These are phyloP conservation scores for Colletotrichum melonis DNA, from an alignment of 2,329 filamentous ascomycete genomes.

Conservation along the genomic window DNA sequence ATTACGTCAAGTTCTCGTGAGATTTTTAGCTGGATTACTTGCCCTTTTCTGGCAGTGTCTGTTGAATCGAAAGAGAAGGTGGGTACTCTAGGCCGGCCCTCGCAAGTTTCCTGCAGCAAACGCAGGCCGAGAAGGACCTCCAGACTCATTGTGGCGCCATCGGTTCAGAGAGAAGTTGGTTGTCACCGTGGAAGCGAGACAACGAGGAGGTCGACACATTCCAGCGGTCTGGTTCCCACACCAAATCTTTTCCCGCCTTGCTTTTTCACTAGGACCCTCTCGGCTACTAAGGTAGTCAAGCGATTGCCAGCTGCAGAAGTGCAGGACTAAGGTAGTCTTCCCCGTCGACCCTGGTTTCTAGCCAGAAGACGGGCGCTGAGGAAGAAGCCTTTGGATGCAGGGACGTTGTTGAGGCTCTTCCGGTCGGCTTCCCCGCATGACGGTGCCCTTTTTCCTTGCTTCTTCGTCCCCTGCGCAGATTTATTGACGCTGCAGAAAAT, in stretches of 20 bases:
- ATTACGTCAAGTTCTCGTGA: slow-evolving; percentile 1
- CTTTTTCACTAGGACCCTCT: slow-evolving; percentile 12
- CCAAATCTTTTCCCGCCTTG: slow-evolving; percentile 15
- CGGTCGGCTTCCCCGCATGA: neutral
- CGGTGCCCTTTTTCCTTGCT: neutral
- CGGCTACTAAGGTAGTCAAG: slow-evolving; percentile 8
- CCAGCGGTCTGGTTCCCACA: slow-evolving; percentile 22
- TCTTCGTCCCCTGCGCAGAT: slow-evolving; percentile 1
- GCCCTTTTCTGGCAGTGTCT: neutral
- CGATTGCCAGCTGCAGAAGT: slow-evolving; percentile 8
- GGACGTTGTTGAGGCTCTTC: slow-evolving; percentile 8
- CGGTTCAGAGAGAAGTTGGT: slow-evolving; percentile 6
- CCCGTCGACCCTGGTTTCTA: neutral
- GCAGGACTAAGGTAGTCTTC: neutral
- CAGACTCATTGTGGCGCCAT: slow-evolving; percentile 13
- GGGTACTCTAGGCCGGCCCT: slow-evolving; percentile 13
- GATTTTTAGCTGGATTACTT: neutral
- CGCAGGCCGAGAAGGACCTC: slow-evolving; percentile 16
- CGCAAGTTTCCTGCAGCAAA: neutral
- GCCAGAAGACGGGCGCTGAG: neutral
- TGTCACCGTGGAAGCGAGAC: slow-evolving; percentile 34
- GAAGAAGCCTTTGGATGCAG: neutral
- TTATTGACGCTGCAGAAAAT: neutral
- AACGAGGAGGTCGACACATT: slow-evolving; percentile 24
- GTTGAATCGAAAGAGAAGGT: neutral